phyloP scores from a whole-genome alignment of 768 basidiomycete genomes.

The Xanthoconium stramineum region DNA sequence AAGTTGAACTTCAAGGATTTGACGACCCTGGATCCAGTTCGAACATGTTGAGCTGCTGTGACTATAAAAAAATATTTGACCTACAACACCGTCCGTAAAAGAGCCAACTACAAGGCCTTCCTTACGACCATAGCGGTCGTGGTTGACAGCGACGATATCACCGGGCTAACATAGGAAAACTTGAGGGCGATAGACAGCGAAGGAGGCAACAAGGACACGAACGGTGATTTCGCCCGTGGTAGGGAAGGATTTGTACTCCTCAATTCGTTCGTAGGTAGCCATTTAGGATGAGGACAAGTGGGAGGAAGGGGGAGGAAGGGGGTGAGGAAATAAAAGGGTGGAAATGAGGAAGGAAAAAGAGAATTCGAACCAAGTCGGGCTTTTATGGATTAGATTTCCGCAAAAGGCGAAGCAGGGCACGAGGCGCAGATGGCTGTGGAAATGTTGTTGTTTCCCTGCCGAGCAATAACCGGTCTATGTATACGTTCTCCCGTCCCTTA shows the following conservation, averaged over 20 bases:
- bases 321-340: conserved; percentile 26
- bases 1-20: conserved; percentile 79
- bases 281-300: conserved; percentile 31
- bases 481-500: neutral
- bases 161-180: conserved; percentile 49
- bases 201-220: conserved; percentile 4
- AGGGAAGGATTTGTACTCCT: conserved; percentile 27
- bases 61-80: conserved; percentile 24
- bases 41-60: neutral
- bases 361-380: conserved; percentile 19
- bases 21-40: conserved; percentile 56
- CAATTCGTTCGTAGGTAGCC: conserved; percentile 36
- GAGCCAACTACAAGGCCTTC: conserved; percentile 82
- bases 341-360: conserved; percentile 24
- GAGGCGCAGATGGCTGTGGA: conserved; percentile 40
- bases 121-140: conserved; percentile 57
- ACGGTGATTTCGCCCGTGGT: conserved; percentile 37
- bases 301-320: conserved; percentile 13
- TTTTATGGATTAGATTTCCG: conserved; percentile 53
- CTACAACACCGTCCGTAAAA: conserved; percentile 65
- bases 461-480: conserved; percentile 11
- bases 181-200: conserved; percentile 1
- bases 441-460: conserved; percentile 19
- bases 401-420: conserved; percentile 47
- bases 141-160: conserved; percentile 75